phyloP scores from a whole-genome alignment of 306 rosid genomes.

The Glycyrrhiza uralensis region DNA sequence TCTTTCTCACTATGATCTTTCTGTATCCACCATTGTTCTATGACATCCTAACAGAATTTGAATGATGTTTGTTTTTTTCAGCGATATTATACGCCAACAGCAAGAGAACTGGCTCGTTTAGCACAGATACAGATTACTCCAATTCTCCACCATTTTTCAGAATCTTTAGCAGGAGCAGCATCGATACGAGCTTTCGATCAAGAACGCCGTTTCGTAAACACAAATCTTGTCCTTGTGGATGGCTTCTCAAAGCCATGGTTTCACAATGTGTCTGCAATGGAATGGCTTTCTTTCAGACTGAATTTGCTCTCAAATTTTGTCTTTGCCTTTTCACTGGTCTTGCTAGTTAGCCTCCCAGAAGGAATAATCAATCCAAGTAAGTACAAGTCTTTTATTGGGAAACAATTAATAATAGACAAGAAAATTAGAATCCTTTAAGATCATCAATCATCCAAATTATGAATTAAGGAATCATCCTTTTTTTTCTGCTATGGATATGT shows the following conservation, averaged over 20 bases:
- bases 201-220: conserved; percentile 57
- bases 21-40: neutral
- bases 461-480: neutral
- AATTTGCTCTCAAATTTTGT: conserved; percentile 87
- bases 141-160: conserved; percentile 89
- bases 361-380: conserved; percentile 91
- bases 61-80: conserved; percentile 40
- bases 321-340: conserved; percentile 78
- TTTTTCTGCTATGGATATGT: conserved; percentile 18
- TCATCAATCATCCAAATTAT: neutral
- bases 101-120: conserved; percentile 90
- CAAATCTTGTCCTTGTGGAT: conserved; percentile 73
- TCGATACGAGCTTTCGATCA: conserved; percentile 91
- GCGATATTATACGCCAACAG: conserved; percentile 88
- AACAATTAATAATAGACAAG: neutral
- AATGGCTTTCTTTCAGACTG: conserved; percentile 92
- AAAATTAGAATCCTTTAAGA: neutral
- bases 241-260: conserved; percentile 89
- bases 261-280: conserved; percentile 90
- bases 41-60: conserved; percentile 20
- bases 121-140: conserved; percentile 83
- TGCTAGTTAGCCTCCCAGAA: conserved; percentile 85
- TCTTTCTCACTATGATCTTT: neutral
- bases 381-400: conserved; percentile 26
- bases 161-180: conserved; percentile 85